Percentiles rank a stretch among this genome's conserved stretches.
These are phyloP conservation scores for Candolleomyces efflorescens DNA, from an alignment of 768 basidiomycete species.

Conservation along the genomic window DNA sequence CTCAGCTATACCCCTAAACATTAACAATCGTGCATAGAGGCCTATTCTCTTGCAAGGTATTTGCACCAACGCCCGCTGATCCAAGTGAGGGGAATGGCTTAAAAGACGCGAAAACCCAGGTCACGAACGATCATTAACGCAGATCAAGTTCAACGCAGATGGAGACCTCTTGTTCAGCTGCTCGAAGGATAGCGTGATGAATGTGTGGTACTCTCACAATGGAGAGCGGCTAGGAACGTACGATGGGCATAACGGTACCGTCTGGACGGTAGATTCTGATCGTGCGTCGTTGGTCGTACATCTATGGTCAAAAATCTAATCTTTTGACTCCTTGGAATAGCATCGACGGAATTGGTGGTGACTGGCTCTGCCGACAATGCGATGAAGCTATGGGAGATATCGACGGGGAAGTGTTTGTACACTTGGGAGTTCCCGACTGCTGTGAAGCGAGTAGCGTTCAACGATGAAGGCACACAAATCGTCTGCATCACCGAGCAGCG, in stretches of 20 bases:
- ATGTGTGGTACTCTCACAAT: conserved; percentile 97
- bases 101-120: conserved; percentile 42
- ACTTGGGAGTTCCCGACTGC: conserved; percentile 99
- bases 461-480: conserved; percentile 74
- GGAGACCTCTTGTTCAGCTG: conserved; percentile 95
- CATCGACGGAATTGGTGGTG: conserved; percentile 79
- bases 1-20: neutral
- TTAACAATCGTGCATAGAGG: conserved; percentile 36
- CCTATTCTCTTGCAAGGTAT: conserved; percentile 73
- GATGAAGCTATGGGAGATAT: conserved; percentile 85
- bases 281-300: conserved; percentile 52
- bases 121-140: conserved; percentile 95
- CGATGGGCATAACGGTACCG: conserved; percentile 90
- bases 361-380: conserved; percentile 95
- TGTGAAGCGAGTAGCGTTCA: conserved; percentile 93
- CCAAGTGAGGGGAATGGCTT: neutral
- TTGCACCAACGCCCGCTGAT: neutral
- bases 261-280: conserved; percentile 97
- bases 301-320: neutral
- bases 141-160: conserved; percentile 96
- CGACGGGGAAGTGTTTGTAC: conserved; percentile 87
- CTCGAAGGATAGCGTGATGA: conserved; percentile 93
- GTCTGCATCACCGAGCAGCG: conserved; percentile 97
- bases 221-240: conserved; percentile 97
- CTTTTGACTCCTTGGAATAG: conserved; percentile 27